Evolutionary conservation across 2,329 filamentous ascomycete genomes (phyloP).

Genomic region (Leptographium radiaticola): DNA sequence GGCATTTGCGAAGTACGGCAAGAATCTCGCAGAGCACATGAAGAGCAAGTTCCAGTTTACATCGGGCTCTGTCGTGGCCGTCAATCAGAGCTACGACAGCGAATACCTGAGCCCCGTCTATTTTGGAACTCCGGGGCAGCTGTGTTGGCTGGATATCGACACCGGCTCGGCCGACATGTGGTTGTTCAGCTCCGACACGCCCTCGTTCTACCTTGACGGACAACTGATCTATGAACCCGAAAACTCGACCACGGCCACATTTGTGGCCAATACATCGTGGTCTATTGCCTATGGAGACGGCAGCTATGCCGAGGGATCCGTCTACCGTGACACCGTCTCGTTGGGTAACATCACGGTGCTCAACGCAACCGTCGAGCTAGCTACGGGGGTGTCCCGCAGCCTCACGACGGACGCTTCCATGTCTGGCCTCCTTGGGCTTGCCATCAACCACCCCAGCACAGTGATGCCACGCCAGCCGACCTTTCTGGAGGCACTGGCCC

Average conservation of each 20-base stretch:
- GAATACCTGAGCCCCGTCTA: conserved; percentile 50
- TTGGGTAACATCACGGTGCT: conserved; percentile 30
- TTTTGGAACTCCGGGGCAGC: conserved; percentile 44
- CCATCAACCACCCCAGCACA: conserved; percentile 31
- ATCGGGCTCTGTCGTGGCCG: conserved; percentile 15
- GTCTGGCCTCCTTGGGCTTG: conserved; percentile 40
- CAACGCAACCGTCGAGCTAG: conserved; percentile 36
- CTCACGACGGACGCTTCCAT: conserved; percentile 29
- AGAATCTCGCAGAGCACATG: conserved; percentile 14
- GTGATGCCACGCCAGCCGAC: conserved; percentile 28
- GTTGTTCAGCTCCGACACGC: conserved; percentile 38
- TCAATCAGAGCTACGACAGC: conserved; percentile 27
- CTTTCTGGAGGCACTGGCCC: conserved; percentile 30
- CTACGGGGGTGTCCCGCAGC: conserved; percentile 24
- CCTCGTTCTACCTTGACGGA: conserved; percentile 28
- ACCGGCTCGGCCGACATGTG: conserved; percentile 53
- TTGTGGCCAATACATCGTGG: conserved; percentile 33
- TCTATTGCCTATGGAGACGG: conserved; percentile 33
- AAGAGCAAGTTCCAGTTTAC: conserved; percentile 1
- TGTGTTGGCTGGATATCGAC: conserved; percentile 55
- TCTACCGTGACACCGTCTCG: conserved; percentile 36
- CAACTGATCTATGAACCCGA: conserved; percentile 32
- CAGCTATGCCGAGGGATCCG: conserved; percentile 29
- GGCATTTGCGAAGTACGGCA: conserved; percentile 25
- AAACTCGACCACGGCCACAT: conserved; percentile 28